These are phyloP conservation scores for Tylopilus felleus DNA, from an alignment of 768 basidiomycete species.

Conservation along the genomic window DNA sequence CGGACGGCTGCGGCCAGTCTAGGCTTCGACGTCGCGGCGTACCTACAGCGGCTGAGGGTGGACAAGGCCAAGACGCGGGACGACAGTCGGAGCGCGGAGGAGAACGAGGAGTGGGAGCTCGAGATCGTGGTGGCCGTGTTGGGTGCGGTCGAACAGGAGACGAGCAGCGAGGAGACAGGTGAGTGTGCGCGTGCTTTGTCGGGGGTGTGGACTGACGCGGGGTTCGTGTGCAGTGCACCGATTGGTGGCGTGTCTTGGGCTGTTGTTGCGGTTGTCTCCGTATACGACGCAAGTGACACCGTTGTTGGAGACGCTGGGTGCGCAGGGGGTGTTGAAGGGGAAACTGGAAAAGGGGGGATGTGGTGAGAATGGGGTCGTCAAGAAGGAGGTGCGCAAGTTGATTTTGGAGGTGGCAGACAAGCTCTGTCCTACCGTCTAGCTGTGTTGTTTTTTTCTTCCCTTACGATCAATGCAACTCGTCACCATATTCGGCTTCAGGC, in stretches of 20 bases:
- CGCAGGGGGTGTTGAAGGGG: constrained; percentile 48
- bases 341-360: constrained; percentile 56
- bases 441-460: not conserved
- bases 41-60: constrained; percentile 59
- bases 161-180: constrained; percentile 77
- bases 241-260: constrained; percentile 71
- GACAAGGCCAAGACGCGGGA: constrained; percentile 36
- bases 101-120: constrained; percentile 80
- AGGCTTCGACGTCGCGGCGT: constrained; percentile 72
- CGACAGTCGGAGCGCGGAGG: constrained; percentile 39
- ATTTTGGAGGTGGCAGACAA: constrained; percentile 58
- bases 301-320: constrained; percentile 71
- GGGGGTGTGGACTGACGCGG: not conserved
- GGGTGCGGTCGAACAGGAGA: constrained; percentile 73
- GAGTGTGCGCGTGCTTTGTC: constrained; percentile 28
- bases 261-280: constrained; percentile 74
- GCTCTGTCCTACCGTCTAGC: constrained; percentile 28
- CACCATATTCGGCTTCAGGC: no score
- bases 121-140: constrained; percentile 83
- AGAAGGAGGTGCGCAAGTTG: constrained; percentile 64
- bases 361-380: constrained; percentile 48
- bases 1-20: constrained; percentile 80
- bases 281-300: constrained; percentile 53
- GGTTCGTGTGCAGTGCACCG: constrained; percentile 61
- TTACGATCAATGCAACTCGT: not conserved